Evolutionary conservation across 495 filamentous ascomycete genomes (phyloP).

Genomic region (Penicillium canescens): DNA sequence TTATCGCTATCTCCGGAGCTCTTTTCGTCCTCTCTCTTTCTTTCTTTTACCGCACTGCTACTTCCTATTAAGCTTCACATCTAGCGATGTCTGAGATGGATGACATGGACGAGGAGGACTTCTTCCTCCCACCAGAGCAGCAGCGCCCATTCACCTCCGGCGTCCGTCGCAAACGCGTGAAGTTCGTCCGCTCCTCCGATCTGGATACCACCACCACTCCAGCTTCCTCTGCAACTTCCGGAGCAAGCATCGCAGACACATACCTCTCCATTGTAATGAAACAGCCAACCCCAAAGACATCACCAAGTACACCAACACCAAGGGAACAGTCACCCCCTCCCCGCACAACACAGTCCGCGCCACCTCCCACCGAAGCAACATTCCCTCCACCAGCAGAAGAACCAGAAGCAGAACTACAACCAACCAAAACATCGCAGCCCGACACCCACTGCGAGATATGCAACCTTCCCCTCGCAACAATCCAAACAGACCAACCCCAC

Average conservation of each 20-base stretch:
- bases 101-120: conserved; percentile 53
- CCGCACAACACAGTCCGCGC: conserved; percentile 17
- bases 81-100: conserved; percentile 5
- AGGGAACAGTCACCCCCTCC: conserved; percentile 4
- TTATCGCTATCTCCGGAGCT: conserved; percentile 11
- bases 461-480: conserved; percentile 49
- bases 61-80: neutral
- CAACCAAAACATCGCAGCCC: neutral
- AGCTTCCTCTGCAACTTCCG: conserved; percentile 24
- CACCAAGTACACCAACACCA: conserved; percentile 17
- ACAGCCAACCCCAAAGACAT: conserved; percentile 23
- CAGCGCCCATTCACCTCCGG: conserved; percentile 79
- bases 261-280: conserved; percentile 73
- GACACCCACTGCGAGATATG: conserved; percentile 55
- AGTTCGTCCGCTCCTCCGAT: conserved; percentile 72
- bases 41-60: neutral
- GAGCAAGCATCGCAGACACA: conserved; percentile 57
- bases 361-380: conserved; percentile 13
- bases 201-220: conserved; percentile 43
- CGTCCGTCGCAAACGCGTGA: conserved; percentile 72
- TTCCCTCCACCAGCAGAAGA: conserved; percentile 6
- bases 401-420: neutral
- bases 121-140: conserved; percentile 68
- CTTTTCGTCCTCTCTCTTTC: neutral
- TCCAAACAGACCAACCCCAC: conserved; percentile 44